A percentile compares a stretch with the other conserved stretches of the same genome.
Evolutionary conservation across 2,329 filamentous ascomycete species (phyloP).

Genomic region (Exserohilum turcica): DNA sequence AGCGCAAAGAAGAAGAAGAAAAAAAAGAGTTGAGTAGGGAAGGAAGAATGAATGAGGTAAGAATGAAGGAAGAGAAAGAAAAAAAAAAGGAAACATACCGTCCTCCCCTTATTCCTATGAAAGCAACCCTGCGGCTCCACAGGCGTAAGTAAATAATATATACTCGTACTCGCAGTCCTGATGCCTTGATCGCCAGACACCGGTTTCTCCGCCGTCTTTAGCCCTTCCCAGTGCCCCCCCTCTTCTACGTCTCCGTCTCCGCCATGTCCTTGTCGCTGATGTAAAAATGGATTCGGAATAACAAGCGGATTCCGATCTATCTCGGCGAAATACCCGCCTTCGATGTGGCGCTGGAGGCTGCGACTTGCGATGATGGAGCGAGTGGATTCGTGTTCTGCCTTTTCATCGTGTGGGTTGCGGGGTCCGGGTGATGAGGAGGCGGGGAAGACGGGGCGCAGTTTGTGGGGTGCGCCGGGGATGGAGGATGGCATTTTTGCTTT

Average conservation of each 20-base stretch:
- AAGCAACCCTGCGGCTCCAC: conserved; percentile 62
- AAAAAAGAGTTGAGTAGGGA: not conserved
- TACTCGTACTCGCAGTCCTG: conserved; percentile 64
- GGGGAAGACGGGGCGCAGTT: not conserved
- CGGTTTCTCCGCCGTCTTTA: conserved; percentile 40
- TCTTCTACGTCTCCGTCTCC: no score
- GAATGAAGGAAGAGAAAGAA: no score
- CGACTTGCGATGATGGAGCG: conserved; percentile 40
- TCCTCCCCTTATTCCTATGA: conserved; percentile 66
- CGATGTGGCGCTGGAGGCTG: conserved; percentile 51
- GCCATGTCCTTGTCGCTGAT: conserved; percentile 1
- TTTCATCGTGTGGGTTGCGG: not conserved
- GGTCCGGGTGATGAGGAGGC: not conserved
- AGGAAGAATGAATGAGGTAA: no score
- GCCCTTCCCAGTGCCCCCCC: no score
- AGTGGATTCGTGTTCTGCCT: conserved; percentile 16
- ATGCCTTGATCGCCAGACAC: conserved; percentile 48
- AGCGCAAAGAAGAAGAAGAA: no score
- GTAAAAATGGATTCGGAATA: conserved; percentile 64
- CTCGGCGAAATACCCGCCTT: conserved; percentile 59
- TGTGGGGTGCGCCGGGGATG: not conserved
- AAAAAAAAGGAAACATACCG: conserved; percentile 35
- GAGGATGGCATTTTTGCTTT: not conserved
- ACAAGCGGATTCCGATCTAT: conserved; percentile 52
- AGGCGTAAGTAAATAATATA: conserved; percentile 68